Percentiles rank a stretch among this genome's conserved stretches.
Conservation (phyloP, 805 yeast species). For the Saccharomycopsis capsularis region DNA sequence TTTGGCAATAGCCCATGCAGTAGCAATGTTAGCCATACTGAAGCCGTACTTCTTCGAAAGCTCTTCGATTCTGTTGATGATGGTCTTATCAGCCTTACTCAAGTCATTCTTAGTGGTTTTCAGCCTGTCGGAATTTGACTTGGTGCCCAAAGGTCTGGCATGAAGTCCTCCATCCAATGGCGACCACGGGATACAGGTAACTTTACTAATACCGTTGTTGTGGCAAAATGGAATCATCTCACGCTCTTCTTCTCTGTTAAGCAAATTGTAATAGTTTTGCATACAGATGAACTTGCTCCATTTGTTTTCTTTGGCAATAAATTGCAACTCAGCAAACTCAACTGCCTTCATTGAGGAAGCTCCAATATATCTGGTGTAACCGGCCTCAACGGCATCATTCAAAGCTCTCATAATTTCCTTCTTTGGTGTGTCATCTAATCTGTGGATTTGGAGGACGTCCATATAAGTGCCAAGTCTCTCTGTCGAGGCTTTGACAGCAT, state of each 20-base stretch:
- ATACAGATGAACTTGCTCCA: conserved; percentile 55
- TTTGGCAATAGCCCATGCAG: conserved; percentile 48
- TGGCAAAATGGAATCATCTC: conserved; percentile 53
- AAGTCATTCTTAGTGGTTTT: too few species aligned
- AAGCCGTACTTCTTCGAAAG: conserved; percentile 40
- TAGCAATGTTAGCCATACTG: conserved; percentile 48
- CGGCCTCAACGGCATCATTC: conserved; percentile 42
- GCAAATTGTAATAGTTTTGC: conserved; percentile 52
- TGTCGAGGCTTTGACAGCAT: conserved; percentile 36
- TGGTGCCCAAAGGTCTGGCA: background rate
- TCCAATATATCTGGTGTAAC: conserved; percentile 49
- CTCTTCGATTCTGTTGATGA: conserved; percentile 46
- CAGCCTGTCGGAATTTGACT: background rate
- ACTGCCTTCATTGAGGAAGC: conserved; percentile 55
- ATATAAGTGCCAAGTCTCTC: conserved; percentile 46
- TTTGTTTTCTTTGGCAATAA: conserved; percentile 45
- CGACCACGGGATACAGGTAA: background rate
- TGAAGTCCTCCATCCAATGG: background rate
- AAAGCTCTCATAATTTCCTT: conserved; percentile 52
- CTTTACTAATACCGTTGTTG: conserved; percentile 35
- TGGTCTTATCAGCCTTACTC: conserved; percentile 30
- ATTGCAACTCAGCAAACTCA: conserved; percentile 49
- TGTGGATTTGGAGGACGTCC: conserved; percentile 52
- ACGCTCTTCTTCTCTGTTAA: conserved; percentile 59
- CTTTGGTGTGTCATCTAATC: conserved; percentile 41